Conservation (phyloP, 1,139 yeast species). For the Yarrowia galli region DNA sequence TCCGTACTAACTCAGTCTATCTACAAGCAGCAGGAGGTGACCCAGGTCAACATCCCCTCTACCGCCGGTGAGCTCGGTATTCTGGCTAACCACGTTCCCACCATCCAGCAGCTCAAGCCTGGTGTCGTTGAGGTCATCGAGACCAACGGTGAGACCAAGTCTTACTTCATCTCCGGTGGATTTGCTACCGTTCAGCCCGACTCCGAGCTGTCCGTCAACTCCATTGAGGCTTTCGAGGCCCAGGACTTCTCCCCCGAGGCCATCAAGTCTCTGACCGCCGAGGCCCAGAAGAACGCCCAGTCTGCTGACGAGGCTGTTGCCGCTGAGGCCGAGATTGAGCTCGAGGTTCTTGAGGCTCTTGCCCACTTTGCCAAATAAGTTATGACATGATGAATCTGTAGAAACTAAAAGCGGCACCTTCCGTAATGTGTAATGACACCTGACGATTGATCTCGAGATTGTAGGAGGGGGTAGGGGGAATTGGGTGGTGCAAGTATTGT, state of each 20-base stretch:
- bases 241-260: conserved; percentile 85
- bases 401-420: conserved; percentile 5
- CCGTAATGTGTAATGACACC: background rate
- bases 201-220: conserved; percentile 87
- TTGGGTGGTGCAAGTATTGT: no score
- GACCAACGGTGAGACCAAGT: conserved; percentile 77
- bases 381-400: conserved; percentile 33
- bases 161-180: conserved; percentile 92
- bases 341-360: conserved; percentile 95
- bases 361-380: conserved; percentile 82
- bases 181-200: conserved; percentile 97
- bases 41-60: conserved; percentile 97
- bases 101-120: conserved; percentile 95
- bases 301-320: conserved; percentile 85
- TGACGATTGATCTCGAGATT: background rate
- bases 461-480: background rate
- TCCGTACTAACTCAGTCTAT: conserved; percentile 25
- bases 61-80: conserved; percentile 97
- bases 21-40: conserved; percentile 43
- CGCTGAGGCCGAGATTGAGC: conserved; percentile 94
- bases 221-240: conserved; percentile 94
- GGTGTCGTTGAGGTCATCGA: conserved; percentile 94
- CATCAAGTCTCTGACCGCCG: conserved; percentile 81
- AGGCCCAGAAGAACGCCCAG: conserved; percentile 91
- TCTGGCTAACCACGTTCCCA: conserved; percentile 97